These are phyloP conservation scores for Verticillium tricorpus DNA, from an alignment of 2,329 filamentous ascomycete species.

Conservation along the genomic window DNA sequence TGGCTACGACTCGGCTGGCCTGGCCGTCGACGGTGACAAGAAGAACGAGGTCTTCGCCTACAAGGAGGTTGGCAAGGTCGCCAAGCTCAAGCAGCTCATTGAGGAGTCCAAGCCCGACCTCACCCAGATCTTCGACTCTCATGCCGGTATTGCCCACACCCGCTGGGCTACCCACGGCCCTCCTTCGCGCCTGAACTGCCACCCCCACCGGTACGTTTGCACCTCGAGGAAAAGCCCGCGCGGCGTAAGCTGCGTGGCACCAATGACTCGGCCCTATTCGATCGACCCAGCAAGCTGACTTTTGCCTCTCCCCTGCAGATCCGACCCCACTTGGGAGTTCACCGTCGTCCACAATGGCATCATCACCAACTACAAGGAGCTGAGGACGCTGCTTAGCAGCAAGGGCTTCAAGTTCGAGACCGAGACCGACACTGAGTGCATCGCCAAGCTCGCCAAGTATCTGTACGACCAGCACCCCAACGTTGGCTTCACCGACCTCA, in stretches of 20 bases:
- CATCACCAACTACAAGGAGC: slow-evolving; percentile 99
- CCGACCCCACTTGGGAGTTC: slow-evolving; percentile 94
- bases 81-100: slow-evolving; percentile 91
- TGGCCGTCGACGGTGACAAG: slow-evolving; percentile 96
- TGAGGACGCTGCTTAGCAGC: slow-evolving; percentile 84
- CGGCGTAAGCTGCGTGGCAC: neutral
- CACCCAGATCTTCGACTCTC: slow-evolving; percentile 92
- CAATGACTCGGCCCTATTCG: slow-evolving; percentile 4
- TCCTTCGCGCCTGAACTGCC: slow-evolving; percentile 92
- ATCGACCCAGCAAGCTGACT: slow-evolving; percentile 3
- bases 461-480: slow-evolving; percentile 91
- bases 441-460: slow-evolving; percentile 98
- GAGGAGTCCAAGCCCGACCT: slow-evolving; percentile 78
- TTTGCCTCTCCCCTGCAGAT: slow-evolving; percentile 48
- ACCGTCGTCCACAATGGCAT: slow-evolving; percentile 98
- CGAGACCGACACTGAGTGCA: slow-evolving; percentile 98
- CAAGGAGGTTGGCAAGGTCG: slow-evolving; percentile 99
- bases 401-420: slow-evolving; percentile 99
- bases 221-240: neutral
- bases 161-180: slow-evolving; percentile 97
- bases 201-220: slow-evolving; percentile 80
- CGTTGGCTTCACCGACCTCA: slow-evolving; percentile 93
- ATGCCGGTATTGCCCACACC: slow-evolving; percentile 98
- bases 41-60: slow-evolving; percentile 96
- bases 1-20: slow-evolving; percentile 95